Evolutionary conservation across 805 yeast genomes (phyloP).

Genomic region (Candida sakaeoensis): DNA sequence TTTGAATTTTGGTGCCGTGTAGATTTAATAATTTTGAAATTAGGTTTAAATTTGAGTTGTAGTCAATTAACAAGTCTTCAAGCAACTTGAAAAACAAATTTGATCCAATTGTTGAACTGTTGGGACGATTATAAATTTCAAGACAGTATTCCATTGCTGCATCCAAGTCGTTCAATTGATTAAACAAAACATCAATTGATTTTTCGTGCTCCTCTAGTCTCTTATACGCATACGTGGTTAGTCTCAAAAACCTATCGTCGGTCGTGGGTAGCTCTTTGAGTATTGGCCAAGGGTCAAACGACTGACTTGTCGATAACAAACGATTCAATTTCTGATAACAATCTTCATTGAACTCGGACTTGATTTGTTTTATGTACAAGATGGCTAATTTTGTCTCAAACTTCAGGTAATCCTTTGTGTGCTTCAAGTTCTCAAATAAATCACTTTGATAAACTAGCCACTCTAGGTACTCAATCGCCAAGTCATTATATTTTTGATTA

Average conservation of each 20-base stretch:
- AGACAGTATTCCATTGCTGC: conserved; percentile 63
- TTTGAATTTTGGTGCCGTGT: conserved; percentile 49
- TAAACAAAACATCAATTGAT: conserved; percentile 58
- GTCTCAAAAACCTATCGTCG: conserved; percentile 32
- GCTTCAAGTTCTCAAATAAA: conserved; percentile 16
- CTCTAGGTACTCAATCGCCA: conserved; percentile 43
- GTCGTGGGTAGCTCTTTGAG: conserved; percentile 30
- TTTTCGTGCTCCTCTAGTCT: conserved; percentile 58
- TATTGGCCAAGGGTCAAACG: conserved; percentile 37
- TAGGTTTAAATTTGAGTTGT: conserved; percentile 29
- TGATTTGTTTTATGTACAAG: conserved; percentile 26
- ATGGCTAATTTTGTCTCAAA: conserved; percentile 34
- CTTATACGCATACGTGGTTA: conserved; percentile 56
- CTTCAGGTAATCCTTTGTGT: conserved; percentile 17
- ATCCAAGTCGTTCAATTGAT: conserved; percentile 51
- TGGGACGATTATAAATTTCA: conserved; percentile 33
- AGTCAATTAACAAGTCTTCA: conserved; percentile 39
- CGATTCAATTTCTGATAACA: conserved; percentile 29
- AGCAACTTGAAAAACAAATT: conserved; percentile 48
- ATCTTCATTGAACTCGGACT: conserved; percentile 8
- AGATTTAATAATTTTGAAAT: conserved; percentile 39
- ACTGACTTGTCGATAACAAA: conserved; percentile 27
- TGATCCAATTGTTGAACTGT: conserved; percentile 37
- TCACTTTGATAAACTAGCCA: conserved; percentile 40
- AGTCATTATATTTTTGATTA: conserved; percentile 15